Conservation (phyloP, 2,329 filamentous ascomycete genomes). For the Penicillium fuscoglaucum region DNA sequence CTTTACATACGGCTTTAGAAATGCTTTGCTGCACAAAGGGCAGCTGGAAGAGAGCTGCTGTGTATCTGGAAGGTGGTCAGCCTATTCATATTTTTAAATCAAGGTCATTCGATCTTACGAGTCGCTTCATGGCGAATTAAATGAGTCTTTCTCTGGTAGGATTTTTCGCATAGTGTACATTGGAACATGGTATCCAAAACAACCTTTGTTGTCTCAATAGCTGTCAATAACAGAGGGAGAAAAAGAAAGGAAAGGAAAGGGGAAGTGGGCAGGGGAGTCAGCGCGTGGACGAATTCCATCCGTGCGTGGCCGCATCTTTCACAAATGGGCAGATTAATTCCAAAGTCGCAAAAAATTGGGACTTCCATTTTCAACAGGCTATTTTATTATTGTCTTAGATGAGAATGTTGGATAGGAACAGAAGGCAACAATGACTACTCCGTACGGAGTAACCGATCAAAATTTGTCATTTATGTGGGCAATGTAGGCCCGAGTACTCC, state of each 20-base stretch:
- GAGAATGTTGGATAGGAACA: background rate
- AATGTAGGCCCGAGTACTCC: background rate
- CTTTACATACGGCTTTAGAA: constrained; percentile 27
- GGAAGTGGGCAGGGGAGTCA: background rate
- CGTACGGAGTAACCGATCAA: background rate
- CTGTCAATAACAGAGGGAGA: background rate
- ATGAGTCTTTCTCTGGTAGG: constrained; percentile 32
- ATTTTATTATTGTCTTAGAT: background rate
- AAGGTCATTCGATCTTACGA: constrained; percentile 20
- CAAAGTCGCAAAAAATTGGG: background rate
- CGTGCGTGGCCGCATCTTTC: constrained; percentile 4
- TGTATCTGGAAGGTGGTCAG: constrained; percentile 25
- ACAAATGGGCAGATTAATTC: background rate
- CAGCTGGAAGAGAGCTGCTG: constrained; percentile 27
- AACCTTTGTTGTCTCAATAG: background rate
- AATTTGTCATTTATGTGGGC: background rate
- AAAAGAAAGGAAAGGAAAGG: background rate
- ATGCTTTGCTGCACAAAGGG: constrained; percentile 32
- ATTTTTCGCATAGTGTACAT: constrained; percentile 31
- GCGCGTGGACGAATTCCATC: background rate
- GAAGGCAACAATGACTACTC: background rate
- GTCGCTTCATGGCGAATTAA: constrained; percentile 31
- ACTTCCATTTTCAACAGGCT: background rate
- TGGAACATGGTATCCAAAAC: constrained; percentile 25
- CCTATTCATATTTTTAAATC: background rate